These are phyloP conservation scores for Diaporthe ampelina DNA, from an alignment of 2,329 filamentous ascomycete species.

Conservation along the genomic window DNA sequence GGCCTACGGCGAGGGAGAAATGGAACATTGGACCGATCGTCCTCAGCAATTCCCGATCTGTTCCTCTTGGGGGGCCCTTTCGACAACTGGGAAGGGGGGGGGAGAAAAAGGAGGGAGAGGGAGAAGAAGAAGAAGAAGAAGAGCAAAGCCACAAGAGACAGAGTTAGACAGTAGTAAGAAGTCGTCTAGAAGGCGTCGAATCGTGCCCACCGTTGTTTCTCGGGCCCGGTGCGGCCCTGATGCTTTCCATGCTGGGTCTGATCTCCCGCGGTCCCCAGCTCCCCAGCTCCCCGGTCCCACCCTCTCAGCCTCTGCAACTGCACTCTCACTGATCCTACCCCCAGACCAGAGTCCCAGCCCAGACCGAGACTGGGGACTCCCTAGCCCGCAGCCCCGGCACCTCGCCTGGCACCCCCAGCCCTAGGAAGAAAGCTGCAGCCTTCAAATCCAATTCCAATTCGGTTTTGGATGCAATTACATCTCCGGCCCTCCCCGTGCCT, in stretches of 20 bases:
- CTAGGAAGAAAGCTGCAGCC: conserved; percentile 1
- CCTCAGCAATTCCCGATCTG: conserved; percentile 38
- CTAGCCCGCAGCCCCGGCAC: neutral
- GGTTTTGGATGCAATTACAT: neutral
- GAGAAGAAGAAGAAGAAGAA: neutral
- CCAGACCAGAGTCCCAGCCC: neutral
- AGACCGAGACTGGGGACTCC: conserved; percentile 3
- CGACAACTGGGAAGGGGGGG: neutral
- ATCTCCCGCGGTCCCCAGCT: conserved; percentile 17
- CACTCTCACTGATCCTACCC: neutral
- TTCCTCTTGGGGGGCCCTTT: neutral
- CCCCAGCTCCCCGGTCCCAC: conserved; percentile 3
- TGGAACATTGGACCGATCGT: conserved; percentile 31
- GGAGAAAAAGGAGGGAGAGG: neutral
- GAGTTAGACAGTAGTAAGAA: neutral
- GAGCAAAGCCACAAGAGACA: neutral
- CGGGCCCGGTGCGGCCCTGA: neutral
- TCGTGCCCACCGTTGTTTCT: too few relatives aligned
- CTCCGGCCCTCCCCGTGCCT: neutral
- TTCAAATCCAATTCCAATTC: conserved; percentile 25
- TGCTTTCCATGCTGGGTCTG: conserved; percentile 19
- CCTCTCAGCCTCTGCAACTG: neutral
- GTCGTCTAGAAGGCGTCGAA: neutral
- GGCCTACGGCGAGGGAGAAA: conserved; percentile 13
- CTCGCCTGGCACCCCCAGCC: neutral